Conservation (phyloP, 306 rosid species). For the Potentilla sterilis region DNA sequence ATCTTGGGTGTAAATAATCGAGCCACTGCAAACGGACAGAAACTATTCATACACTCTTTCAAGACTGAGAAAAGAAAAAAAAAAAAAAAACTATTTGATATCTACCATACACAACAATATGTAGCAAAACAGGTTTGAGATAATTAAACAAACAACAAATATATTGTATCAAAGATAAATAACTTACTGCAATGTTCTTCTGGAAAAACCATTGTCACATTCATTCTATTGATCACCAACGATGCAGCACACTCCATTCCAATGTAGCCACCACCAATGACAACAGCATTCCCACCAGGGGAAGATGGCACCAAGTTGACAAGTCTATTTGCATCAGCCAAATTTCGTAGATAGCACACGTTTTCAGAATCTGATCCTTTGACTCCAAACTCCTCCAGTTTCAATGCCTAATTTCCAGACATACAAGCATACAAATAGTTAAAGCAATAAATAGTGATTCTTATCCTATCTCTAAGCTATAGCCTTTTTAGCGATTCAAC, state of each 20-base stretch:
- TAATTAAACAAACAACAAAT: background rate
- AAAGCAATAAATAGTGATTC: background rate
- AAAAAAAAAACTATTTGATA: background rate
- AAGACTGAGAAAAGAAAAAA: background rate
- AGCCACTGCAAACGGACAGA: conserved; percentile 64
- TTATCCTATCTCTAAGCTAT: background rate
- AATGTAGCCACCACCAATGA: conserved; percentile 95
- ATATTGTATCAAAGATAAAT: conserved; percentile 1
- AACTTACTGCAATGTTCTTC: conserved; percentile 97
- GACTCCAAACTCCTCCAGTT: conserved; percentile 97
- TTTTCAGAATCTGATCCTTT: conserved; percentile 89
- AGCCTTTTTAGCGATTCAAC: background rate
- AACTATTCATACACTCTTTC: background rate
- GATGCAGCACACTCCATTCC: conserved; percentile 99
- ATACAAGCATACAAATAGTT: background rate
- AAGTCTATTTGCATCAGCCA: conserved; percentile 80
- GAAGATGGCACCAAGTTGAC: conserved; percentile 58
- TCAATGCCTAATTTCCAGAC: conserved; percentile 59
- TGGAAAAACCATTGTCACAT: conserved; percentile 93
- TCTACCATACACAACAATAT: background rate
- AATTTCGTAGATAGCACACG: conserved; percentile 80
- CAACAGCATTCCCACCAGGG: conserved; percentile 84
- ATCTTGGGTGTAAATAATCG: conserved; percentile 91
- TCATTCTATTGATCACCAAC: conserved; percentile 83
- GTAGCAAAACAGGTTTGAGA: background rate